phyloP scores from a whole-genome alignment of 805 yeast genomes.

The Kuraishia piskuri region DNA sequence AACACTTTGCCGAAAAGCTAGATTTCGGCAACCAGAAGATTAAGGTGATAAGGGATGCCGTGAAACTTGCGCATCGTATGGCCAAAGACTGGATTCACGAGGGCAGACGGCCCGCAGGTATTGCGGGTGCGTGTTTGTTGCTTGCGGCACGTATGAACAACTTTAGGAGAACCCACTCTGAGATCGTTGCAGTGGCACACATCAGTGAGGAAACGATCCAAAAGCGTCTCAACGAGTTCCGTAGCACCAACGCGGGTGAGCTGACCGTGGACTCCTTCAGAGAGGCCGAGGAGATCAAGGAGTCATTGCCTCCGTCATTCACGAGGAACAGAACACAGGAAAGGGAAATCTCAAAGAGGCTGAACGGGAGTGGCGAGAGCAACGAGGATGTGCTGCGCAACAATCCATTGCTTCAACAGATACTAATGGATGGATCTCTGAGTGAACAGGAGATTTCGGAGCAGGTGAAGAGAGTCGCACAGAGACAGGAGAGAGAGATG shows the following conservation, averaged over 20 bases:
- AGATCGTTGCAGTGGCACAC: conserved; percentile 90
- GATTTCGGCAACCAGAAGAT: conserved; percentile 69
- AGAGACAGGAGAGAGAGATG: conserved; percentile 16
- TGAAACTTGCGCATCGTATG: conserved; percentile 82
- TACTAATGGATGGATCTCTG: conserved; percentile 33
- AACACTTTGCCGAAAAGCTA: conserved; percentile 84
- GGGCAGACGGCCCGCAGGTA: conserved; percentile 97
- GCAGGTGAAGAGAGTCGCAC: conserved; percentile 20
- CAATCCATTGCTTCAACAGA: conserved; percentile 35
- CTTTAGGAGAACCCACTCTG: conserved; percentile 83
- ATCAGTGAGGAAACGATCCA: conserved; percentile 93
- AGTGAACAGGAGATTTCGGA: conserved; percentile 35
- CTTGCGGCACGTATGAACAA: conserved; percentile 97
- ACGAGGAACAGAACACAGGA: conserved; percentile 48
- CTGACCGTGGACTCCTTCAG: conserved; percentile 73
- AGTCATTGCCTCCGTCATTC: conserved; percentile 80
- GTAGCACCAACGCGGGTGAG: conserved; percentile 62
- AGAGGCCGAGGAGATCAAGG: conserved; percentile 29
- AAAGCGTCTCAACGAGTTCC: conserved; percentile 82
- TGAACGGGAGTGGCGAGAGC: conserved; percentile 19
- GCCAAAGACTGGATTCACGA: conserved; percentile 91
- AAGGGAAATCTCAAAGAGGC: conserved; percentile 16
- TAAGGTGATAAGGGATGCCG: conserved; percentile 82
- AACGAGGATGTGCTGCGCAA: conserved; percentile 29
- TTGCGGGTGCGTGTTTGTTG: conserved; percentile 93